Conservation (phyloP, 2,329 filamentous ascomycete species). For the Gyromitra esculenta region DNA sequence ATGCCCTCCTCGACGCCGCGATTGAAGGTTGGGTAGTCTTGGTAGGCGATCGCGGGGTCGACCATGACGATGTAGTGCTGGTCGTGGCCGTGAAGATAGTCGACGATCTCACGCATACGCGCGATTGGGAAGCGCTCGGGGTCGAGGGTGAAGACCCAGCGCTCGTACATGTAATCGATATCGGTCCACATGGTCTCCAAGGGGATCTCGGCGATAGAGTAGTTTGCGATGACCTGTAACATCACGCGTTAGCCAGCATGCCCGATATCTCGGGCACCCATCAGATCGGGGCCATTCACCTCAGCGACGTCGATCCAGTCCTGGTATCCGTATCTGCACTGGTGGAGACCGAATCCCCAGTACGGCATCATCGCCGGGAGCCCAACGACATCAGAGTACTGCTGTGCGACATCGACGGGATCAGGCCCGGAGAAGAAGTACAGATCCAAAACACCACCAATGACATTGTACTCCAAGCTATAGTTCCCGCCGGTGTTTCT, state of each 20-base stretch:
- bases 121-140: constrained; percentile 70
- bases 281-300: background rate
- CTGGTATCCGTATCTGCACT: constrained; percentile 65
- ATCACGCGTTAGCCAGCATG: constrained; percentile 1
- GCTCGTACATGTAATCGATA: constrained; percentile 74
- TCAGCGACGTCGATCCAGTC: constrained; percentile 57
- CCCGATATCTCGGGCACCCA: background rate
- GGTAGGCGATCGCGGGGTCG: constrained; percentile 71
- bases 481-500: constrained; percentile 68
- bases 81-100: constrained; percentile 72
- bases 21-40: constrained; percentile 69
- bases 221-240: constrained; percentile 71
- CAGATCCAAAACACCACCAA: constrained; percentile 76
- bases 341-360: constrained; percentile 67
- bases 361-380: constrained; percentile 65
- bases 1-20: constrained; percentile 69
- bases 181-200: constrained; percentile 79
- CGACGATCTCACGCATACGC: constrained; percentile 72
- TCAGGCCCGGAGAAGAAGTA: constrained; percentile 66
- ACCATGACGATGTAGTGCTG: constrained; percentile 83
- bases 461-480: constrained; percentile 80
- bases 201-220: constrained; percentile 72
- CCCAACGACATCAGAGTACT: constrained; percentile 66
- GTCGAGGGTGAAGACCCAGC: constrained; percentile 73
- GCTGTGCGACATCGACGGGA: constrained; percentile 64